Conservation (phyloP, 495 filamentous ascomycete genomes). For the Choiromyces venosus region DNA sequence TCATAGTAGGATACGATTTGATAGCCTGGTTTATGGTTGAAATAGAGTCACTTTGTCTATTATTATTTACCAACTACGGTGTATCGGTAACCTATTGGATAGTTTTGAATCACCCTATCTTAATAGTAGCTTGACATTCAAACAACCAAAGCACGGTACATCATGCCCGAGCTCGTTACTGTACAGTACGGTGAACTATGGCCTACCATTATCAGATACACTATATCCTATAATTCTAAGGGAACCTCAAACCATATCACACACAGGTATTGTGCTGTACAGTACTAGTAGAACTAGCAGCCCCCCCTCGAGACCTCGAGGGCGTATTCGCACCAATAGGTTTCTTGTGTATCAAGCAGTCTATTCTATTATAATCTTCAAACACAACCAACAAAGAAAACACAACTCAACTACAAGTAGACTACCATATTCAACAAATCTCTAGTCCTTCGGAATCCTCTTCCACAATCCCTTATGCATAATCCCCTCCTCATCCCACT, state of each 20-base stretch:
- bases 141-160: too few relatives aligned
- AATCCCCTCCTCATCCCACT: constrained; percentile 80
- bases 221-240: background rate
- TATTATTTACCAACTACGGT: background rate
- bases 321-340: too few relatives aligned
- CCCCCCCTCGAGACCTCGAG: too few relatives aligned
- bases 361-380: background rate
- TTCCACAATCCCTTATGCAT: constrained; percentile 74
- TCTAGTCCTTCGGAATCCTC: constrained; percentile 4
- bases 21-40: background rate
- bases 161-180: background rate
- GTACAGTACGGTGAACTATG: background rate
- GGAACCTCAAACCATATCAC: background rate
- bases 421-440: background rate
- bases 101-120: too few relatives aligned
- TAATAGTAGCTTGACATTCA: too few relatives aligned
- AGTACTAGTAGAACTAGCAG: too few relatives aligned
- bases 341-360: too few relatives aligned
- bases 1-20: background rate
- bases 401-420: background rate
- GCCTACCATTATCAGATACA: background rate
- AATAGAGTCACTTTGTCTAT: background rate
- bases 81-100: too few relatives aligned
- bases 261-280: background rate
- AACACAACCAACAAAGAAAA: background rate